These are phyloP conservation scores for Phytomonas sp. DNA, from an alignment of 208 protist genomes.

Conservation along the genomic window DNA sequence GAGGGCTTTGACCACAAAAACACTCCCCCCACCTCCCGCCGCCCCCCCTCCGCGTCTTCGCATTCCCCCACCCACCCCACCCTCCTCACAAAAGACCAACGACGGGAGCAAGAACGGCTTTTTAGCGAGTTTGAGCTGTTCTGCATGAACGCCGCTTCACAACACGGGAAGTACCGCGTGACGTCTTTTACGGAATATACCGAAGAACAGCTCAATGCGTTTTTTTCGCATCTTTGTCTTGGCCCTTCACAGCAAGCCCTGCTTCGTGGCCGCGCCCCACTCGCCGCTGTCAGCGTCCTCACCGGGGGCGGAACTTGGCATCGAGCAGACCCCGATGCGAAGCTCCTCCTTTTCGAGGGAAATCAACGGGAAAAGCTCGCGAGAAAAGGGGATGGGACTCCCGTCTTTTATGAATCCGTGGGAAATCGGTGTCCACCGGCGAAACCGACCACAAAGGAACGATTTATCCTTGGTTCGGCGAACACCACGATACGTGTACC, in stretches of 20 bases:
- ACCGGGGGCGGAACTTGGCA: constrained; percentile 24
- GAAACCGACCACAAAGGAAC: background rate
- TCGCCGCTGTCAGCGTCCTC: constrained; percentile 48
- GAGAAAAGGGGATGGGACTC: too few species aligned
- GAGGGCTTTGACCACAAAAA: too few species aligned
- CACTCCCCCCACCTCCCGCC: too few species aligned
- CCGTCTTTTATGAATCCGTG: too few species aligned
- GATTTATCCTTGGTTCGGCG: constrained; percentile 4
- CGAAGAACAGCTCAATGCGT: constrained; percentile 47
- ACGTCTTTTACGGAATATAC: constrained; percentile 47
- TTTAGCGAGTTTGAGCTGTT: constrained; percentile 42
- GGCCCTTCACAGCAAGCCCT: constrained; percentile 36
- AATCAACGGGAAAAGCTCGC: too few species aligned
- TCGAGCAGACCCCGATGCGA: constrained; percentile 4
- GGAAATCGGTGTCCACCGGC: too few species aligned
- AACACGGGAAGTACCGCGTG: constrained; percentile 24
- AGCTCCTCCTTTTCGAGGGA: too few species aligned
- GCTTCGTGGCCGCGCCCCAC: constrained; percentile 51
- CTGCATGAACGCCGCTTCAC: constrained; percentile 16
- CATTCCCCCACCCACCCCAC: too few species aligned
- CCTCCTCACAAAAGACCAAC: too few species aligned
- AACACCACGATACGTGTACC: background rate
- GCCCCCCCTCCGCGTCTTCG: too few species aligned
- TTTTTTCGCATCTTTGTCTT: constrained; percentile 55
- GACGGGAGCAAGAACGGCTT: constrained; percentile 33